Conservation (phyloP, 2,329 filamentous ascomycete species). For the Cephalotrichum gorgonifer region DNA sequence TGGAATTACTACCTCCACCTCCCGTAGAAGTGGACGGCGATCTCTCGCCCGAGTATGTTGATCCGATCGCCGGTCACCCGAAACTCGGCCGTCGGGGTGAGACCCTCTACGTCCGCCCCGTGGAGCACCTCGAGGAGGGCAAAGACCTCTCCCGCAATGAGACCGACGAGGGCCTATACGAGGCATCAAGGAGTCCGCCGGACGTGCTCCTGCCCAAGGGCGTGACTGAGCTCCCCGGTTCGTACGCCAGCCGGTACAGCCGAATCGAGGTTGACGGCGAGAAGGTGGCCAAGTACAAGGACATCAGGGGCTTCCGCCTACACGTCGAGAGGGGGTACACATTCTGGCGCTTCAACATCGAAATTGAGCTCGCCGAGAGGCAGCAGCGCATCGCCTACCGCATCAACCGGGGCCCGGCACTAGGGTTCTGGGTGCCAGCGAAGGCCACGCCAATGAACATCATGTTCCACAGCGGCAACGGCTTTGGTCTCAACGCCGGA, state of each 20-base stretch:
- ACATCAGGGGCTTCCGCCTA: slow-evolving; percentile 71
- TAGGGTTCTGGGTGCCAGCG: slow-evolving; percentile 90
- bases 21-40: slow-evolving; percentile 56
- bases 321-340: slow-evolving; percentile 81
- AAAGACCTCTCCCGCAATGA: slow-evolving; percentile 72
- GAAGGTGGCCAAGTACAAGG: slow-evolving; percentile 67
- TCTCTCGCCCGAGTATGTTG: slow-evolving; percentile 72
- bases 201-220: slow-evolving; percentile 32
- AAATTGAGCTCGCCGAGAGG: slow-evolving; percentile 68
- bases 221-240: slow-evolving; percentile 36
- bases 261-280: slow-evolving; percentile 62
- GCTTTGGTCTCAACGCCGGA: slow-evolving; percentile 75
- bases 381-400: slow-evolving; percentile 89
- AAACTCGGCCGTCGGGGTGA: slow-evolving; percentile 79
- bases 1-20: slow-evolving; percentile 71
- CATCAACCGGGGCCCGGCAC: slow-evolving; percentile 82
- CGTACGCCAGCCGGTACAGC: slow-evolving; percentile 42
- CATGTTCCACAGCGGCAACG: slow-evolving; percentile 98
- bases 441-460: slow-evolving; percentile 86
- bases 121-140: slow-evolving; percentile 73
- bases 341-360: slow-evolving; percentile 95
- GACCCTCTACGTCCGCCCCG: slow-evolving; percentile 77
- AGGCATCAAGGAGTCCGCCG: slow-evolving; percentile 47
- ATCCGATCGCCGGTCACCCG: slow-evolving; percentile 77
- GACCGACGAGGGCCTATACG: slow-evolving; percentile 74